phyloP scores from a whole-genome alignment of 495 filamentous ascomycete genomes.

The Penicillium chermesinum region DNA sequence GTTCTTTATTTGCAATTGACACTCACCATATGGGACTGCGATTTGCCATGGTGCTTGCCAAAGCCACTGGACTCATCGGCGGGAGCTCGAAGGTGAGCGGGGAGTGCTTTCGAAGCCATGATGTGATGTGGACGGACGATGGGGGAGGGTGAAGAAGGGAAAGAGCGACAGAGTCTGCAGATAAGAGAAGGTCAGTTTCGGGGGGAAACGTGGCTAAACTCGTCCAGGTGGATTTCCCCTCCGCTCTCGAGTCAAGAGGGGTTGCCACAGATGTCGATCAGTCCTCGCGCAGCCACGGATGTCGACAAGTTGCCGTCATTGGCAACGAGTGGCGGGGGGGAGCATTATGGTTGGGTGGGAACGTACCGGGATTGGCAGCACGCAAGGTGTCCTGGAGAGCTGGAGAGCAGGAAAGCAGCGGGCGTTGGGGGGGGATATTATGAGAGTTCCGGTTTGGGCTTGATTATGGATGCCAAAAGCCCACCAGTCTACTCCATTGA shows the following conservation, averaged over 20 bases:
- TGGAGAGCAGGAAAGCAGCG: not conserved
- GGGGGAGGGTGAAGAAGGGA: slow-evolving; percentile 5
- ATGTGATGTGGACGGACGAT: slow-evolving; percentile 24
- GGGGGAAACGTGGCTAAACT: slow-evolving; percentile 8
- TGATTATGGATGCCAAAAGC: not conserved
- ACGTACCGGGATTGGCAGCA: not conserved
- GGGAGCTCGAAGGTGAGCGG: slow-evolving; percentile 70
- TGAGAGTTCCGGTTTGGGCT: not conserved
- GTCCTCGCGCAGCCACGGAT: slow-evolving; percentile 14
- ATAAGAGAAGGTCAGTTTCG: slow-evolving; percentile 4
- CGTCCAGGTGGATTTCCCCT: no score
- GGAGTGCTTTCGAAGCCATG: slow-evolving; percentile 71
- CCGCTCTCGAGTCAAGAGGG: slow-evolving; percentile 8
- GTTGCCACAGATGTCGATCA: slow-evolving; percentile 31
- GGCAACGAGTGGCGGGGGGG: slow-evolving; percentile 7
- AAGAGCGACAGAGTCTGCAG: slow-evolving; percentile 1
- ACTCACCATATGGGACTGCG: slow-evolving; percentile 94
- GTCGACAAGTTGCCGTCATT: slow-evolving; percentile 37
- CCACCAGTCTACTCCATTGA: not conserved
- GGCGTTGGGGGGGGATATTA: not conserved
- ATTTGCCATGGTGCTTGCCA: slow-evolving; percentile 86
- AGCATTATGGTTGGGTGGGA: not conserved
- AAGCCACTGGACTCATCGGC: slow-evolving; percentile 52
- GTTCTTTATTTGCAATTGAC: not conserved
- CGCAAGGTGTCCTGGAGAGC: not conserved